Base-by-base conservation (phyloP, 2,329 filamentous ascomycete species). In the Apiospora marii region DNA sequence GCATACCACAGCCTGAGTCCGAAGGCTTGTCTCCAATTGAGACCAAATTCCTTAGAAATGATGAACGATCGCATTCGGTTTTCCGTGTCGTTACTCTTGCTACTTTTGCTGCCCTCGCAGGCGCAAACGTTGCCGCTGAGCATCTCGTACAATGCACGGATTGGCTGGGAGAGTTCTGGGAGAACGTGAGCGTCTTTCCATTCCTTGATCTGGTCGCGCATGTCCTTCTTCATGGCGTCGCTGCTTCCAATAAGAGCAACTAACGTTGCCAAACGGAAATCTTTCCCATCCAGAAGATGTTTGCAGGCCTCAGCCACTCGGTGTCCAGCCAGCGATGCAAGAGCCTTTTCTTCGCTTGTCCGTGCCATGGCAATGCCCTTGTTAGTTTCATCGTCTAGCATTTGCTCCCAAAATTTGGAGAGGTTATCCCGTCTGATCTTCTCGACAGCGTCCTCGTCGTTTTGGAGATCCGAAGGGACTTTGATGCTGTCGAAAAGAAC, bases 21-120 rank as follows among this genome's bases (percentile, higher is more conserved):
- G 81, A 99, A 98, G 0, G 95, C 92, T 79, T 97, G 95, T 81
- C 94, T 92, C 96, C 96, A 99, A 80, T 97, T 93, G 48, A 99
- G 87, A 5, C 91, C 91, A 80, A 98, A 99, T 67, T 92, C 92
- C 77, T 93, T 89, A 0, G 94, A 93, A 75, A 99, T 93, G 71
- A 91, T 88, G 79, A 99, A 98, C 0, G 92, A 92, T 19, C 92
- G 89, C 51, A 92, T 89, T 64, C 93, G 92, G 82, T 98, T 94
- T 81, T 98, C 96, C 12, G 92, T 84, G 0, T 93, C 89, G 8
- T 89, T 91, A 3, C 87, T 87, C 75, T 91, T 90, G 8, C 89
- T 91, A 3, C 87, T 87, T 75, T 91, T 92, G 79, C 93, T 92
- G 14, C 96, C 96, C 76, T 95, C 90, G 73, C 94, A 95, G 41